Base-by-base conservation (phyloP, 345 rosid species). In the Carallia brachiata region DNA sequence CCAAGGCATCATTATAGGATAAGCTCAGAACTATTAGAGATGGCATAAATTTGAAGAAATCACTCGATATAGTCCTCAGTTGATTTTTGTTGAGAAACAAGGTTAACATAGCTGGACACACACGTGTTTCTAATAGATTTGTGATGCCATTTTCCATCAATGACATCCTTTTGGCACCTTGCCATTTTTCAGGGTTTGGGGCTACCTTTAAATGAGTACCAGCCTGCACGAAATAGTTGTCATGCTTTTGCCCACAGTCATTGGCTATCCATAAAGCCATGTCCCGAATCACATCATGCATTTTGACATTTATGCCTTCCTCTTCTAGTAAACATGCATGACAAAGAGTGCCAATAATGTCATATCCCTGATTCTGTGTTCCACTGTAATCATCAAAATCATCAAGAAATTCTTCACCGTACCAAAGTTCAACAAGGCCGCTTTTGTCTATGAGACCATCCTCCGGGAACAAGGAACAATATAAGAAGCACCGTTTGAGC, bases 241-340 rank as follows among this genome's bases (percentile, higher is more conserved):
- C 50, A 13, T 73, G 53, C 12, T 57, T 56, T 31, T 40, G 16
- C 13, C 72, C 70, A 7, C n/a, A 18, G 7, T 60, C 34, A 8
- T 36, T 23, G 6, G 70, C 74, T 44, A 81, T 62, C 89, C 82
- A 79, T 19, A 85, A 52, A 34, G 82, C 75, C 85, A 81, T 70
- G 30, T 77, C 81, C 0, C 84, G 79, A 2, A 85, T 62, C 28
- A 83, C 69, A 58, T 75, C 80, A 68, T 80, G 86, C 82, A 85
- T 73, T 55, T 76, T 78, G 0, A 85, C 76, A 28, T 6, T 0
- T 2, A 2, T 1, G 1, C 60, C 23, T 62, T 6, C 48, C 67
- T 47, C 36, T 30, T 80, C 76, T 68, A 85, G 48, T 13, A 85
- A 59, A 66, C 78, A 65, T 0, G 78, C 72, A 34, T 5, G 31